Evolutionary conservation across 208 protist genomes (phyloP), one percentile per base, ranked within the genome.

Genomic region (Sergeia podlipaevii): DNA sequence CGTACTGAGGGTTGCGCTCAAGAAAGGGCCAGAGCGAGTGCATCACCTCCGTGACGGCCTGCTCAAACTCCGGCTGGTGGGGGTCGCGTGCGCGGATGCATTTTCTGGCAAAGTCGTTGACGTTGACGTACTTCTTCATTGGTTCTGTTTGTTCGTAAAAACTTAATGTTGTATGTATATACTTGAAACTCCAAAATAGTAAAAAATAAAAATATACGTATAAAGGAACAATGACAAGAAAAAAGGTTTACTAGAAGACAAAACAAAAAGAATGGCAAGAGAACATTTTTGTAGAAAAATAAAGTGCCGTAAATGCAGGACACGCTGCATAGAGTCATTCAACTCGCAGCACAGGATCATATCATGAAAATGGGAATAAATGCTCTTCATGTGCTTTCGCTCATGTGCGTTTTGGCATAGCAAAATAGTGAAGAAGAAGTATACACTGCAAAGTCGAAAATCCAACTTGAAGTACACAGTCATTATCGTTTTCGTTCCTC

Each of bases 31-130:
- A 77, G 11, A 98, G 62, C 7, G 80, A 88, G 32, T 84, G 61
- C 59, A 94, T 60, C 24, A 97, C 87, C 70, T 97, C 92, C 5
- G 74, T 56, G 21, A 96, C 91, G 4, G 89, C 88, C 70, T 97
- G 92, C 39, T 62, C 51, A 60, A 95, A 97, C 65, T 97, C 89
- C n/a, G 75, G 77, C 60, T 95, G 80, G 56, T 93, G 37, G 6
- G 84, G 74, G 57, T 96, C 85, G 23, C 83, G 74, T 21, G 53
- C 46, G 7, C 48, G 11, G 41, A 85, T 54, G 47, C 53, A 60
- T 62, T 85, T 75, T 21, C 47, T 53, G 26, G 85, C 67, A 44
- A 89, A 89, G 36, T 89, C 70, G 24, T 89, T 59, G 30, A 74
- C 74, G 27, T 55, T 71, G 36, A 63, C 26, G 58, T 84, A 89